Conservation (phyloP, 495 filamentous ascomycete species). For the Lasiosphaeria ovina region DNA sequence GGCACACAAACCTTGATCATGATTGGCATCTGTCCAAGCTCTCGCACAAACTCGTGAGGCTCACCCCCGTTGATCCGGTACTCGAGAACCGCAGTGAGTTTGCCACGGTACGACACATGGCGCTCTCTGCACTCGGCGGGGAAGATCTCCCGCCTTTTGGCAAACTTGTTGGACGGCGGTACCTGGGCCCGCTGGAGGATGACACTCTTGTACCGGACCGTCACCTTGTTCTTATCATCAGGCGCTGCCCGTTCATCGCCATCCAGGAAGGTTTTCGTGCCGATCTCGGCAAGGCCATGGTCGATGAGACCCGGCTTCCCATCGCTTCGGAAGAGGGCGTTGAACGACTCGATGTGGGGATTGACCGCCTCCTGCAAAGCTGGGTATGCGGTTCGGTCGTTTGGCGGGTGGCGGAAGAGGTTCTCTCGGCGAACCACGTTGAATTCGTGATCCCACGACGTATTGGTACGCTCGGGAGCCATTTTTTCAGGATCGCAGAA, state of each 20-base stretch:
- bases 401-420: constrained; percentile 84
- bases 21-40: constrained; percentile 84
- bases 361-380: constrained; percentile 75
- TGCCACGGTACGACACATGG: constrained; percentile 87
- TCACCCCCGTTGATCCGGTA: constrained; percentile 83
- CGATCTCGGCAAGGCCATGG: constrained; percentile 80
- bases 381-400: constrained; percentile 84
- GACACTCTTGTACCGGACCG: constrained; percentile 70
- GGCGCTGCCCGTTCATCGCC: constrained; percentile 58
- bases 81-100: constrained; percentile 74
- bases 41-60: constrained; percentile 72
- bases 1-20: constrained; percentile 74
- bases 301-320: constrained; percentile 66
- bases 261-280: constrained; percentile 82
- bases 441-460: constrained; percentile 77
- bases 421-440: constrained; percentile 78
- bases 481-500: constrained; percentile 42
- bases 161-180: constrained; percentile 76
- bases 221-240: constrained; percentile 65
- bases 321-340: constrained; percentile 73
- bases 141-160: constrained; percentile 76
- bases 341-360: constrained; percentile 94
- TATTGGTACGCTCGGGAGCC: constrained; percentile 52
- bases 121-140: constrained; percentile 93
- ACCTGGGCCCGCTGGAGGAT: constrained; percentile 74